Base-by-base conservation (phyloP, 768 basidiomycete species). In the Chiua virens region DNA sequence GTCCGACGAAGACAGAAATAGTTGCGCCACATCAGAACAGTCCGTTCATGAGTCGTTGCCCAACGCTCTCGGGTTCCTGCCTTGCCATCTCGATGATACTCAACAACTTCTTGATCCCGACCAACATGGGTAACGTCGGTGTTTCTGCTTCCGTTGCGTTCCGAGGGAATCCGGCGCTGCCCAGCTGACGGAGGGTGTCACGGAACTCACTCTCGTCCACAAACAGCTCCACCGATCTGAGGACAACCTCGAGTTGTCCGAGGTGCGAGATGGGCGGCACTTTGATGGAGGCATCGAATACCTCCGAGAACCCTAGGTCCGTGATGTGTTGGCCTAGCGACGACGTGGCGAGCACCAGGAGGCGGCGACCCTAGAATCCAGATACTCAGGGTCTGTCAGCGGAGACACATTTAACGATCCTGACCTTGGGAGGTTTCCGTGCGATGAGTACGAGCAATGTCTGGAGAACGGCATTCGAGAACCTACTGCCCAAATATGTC, bases 401-500 rank as follows among this genome's bases (percentile, higher is more conserved):
- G 11, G 13, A 21, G 22, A 35, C 15, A 18, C 30, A 32, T 38
- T 42, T 21, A 18, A 43, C n/a, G 46, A 6, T 20, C 56, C 73
- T 37, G 56, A 92, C 93, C 80, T 97, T 97, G 1, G 97, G 97
- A 38, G 97, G 97, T 53, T 89, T 80, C 55, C 91, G 86, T 40
- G 82, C 83, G 54, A 98, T 83, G 22, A 99, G 75, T 0, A 98
- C 95, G 45, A 97, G 74, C 17, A 99, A 72, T 0, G 95, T 79
- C 68, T 98, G 97, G 21, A 99, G 75, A 5, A 98, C 92, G 8
- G 86, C 76, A 67, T 98, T 98, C 1, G 96, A 98, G 73, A 98
- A 99, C 42, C 94, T 79, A n/a, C 88, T 91, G 3, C 96, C 96
- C 72, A 99, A 87, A 4, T 95, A 92, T 7, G 92, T 94, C 89